These are phyloP conservation scores for Delphinella strobiligena DNA, from an alignment of 2,329 filamentous ascomycete genomes.

Conservation along the genomic window DNA sequence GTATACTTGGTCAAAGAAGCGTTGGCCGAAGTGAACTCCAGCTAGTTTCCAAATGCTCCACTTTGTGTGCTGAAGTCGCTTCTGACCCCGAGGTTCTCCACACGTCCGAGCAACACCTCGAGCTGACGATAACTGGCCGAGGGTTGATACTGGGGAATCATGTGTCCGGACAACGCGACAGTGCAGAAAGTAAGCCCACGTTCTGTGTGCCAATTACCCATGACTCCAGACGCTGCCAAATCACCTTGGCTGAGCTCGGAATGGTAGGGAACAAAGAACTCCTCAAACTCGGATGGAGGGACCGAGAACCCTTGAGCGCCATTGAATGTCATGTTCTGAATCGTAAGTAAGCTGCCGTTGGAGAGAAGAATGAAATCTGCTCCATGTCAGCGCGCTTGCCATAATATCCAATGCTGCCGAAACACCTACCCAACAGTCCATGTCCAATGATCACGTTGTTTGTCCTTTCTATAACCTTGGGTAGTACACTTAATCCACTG, in stretches of 20 bases:
- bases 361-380: constrained; percentile 53
- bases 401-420: neutral
- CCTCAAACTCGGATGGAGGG: constrained; percentile 39
- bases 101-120: constrained; percentile 62
- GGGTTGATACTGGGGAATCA: constrained; percentile 55
- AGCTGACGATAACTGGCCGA: constrained; percentile 58
- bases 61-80: constrained; percentile 23
- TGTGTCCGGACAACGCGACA: constrained; percentile 54
- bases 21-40: constrained; percentile 6
- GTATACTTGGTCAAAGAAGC: too few species aligned
- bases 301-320: constrained; percentile 58
- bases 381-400: too few species aligned
- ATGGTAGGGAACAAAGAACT: constrained; percentile 60
- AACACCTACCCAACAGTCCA: constrained; percentile 37
- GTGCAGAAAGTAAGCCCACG: constrained; percentile 61
- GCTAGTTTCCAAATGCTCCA: constrained; percentile 18
- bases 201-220: constrained; percentile 62
- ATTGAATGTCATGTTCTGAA: constrained; percentile 75
- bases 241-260: constrained; percentile 31
- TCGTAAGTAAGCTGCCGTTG: constrained; percentile 57
- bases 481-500: constrained; percentile 47
- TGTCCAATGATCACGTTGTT: constrained; percentile 64
- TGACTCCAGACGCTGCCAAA: constrained; percentile 50
- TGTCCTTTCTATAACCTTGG: constrained; percentile 60
- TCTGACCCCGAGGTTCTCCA: constrained; percentile 40